Conservation (phyloP, 2,329 filamentous ascomycete species). For the Hypoxylon sp. region DNA sequence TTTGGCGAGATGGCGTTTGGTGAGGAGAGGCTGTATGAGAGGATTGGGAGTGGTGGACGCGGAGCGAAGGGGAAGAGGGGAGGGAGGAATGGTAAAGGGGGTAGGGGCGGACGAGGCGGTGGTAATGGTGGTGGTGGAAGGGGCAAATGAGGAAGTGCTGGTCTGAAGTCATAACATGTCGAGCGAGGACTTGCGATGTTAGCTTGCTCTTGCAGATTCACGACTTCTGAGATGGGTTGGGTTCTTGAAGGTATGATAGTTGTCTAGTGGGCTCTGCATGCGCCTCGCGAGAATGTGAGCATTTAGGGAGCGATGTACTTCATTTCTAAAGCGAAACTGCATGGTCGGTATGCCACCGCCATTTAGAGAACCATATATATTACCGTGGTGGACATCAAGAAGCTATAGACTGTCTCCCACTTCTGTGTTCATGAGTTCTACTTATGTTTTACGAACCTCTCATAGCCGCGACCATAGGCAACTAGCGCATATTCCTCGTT, state of each 20-base stretch:
- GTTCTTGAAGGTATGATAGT: background rate
- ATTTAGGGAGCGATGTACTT: background rate
- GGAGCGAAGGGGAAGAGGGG: slow-evolving; percentile 46
- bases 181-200: background rate
- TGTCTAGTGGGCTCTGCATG: background rate
- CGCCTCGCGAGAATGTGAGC: background rate
- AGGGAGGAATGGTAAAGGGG: slow-evolving; percentile 39
- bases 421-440: background rate
- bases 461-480: background rate
- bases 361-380: background rate
- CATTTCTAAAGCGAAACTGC: background rate
- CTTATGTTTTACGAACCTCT: background rate
- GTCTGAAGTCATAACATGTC: slow-evolving; percentile 16
- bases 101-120: slow-evolving; percentile 42
- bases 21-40: slow-evolving; percentile 77
- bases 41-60: slow-evolving; percentile 58
- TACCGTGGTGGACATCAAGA: background rate
- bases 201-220: background rate
- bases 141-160: slow-evolving; percentile 40
- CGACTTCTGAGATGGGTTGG: background rate
- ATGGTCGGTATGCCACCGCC: background rate
- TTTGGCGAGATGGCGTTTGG: slow-evolving; percentile 85
- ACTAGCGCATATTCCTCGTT: background rate
- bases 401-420: background rate
- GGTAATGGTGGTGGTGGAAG: slow-evolving; percentile 39